Percentiles rank a stretch among this genome's conserved stretches.
phyloP scores from a whole-genome alignment of 495 filamentous ascomycete genomes.

The Penicillium flavigenum region DNA sequence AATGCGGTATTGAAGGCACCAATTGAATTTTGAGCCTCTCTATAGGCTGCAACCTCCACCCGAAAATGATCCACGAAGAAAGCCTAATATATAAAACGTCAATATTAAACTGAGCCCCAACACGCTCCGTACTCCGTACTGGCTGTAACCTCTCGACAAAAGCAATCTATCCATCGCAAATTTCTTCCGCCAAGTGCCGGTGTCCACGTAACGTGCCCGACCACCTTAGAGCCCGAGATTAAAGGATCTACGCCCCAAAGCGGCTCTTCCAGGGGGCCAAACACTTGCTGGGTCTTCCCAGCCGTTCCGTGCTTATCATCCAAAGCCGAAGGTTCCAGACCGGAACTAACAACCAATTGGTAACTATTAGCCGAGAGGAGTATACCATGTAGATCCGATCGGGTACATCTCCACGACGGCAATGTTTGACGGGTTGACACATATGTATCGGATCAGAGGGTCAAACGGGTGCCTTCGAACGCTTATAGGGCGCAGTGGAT shows the following conservation, averaged over 20 bases:
- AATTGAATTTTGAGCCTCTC: not conserved
- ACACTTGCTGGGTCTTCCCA: not conserved
- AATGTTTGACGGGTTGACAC: not conserved
- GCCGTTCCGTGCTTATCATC: conserved; percentile 5
- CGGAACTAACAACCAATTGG: not conserved
- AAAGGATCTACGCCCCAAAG: conserved; percentile 11
- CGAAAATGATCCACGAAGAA: not conserved
- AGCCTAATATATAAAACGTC: not conserved
- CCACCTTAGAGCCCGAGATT: conserved; percentile 12
- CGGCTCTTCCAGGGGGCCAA: conserved; percentile 2
- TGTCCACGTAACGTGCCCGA: not conserved
- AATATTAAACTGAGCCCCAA: not conserved
- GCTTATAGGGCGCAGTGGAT: not conserved
- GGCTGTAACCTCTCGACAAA: not conserved
- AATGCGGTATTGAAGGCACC: not conserved
- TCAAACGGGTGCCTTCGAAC: not conserved
- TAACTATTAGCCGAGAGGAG: not conserved
- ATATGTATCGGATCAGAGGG: not conserved
- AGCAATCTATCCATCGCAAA: conserved; percentile 1
- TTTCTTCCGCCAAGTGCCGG: conserved; percentile 7
- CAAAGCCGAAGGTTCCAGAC: not conserved
- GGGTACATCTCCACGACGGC: not conserved
- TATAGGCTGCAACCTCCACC: not conserved
- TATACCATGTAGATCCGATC: not conserved
- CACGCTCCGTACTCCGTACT: too few relatives aligned